phyloP scores from a whole-genome alignment of 1,139 yeast species.

The Debaryomycetaceae sp. region DNA sequence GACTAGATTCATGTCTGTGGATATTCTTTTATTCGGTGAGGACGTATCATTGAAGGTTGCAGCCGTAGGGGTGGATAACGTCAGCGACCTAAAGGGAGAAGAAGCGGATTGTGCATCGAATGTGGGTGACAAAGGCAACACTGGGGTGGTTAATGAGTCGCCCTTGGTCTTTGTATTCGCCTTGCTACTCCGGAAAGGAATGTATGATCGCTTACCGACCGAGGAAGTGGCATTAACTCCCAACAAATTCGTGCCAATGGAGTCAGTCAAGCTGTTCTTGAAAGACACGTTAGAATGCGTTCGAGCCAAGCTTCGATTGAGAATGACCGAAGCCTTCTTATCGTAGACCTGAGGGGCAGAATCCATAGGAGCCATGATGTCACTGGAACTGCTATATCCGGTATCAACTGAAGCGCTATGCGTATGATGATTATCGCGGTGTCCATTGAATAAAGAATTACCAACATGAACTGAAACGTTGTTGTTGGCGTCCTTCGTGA shows the following conservation, averaged over 20 bases:
- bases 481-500: constrained; percentile 61
- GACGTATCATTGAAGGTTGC: not conserved
- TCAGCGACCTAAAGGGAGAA: constrained; percentile 4
- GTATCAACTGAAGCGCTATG: constrained; percentile 55
- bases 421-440: constrained; percentile 25
- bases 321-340: constrained; percentile 70
- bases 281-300: constrained; percentile 76
- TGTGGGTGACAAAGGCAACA: constrained; percentile 19
- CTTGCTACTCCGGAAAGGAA: constrained; percentile 42
- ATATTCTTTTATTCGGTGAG: constrained; percentile 2
- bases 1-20: not conserved
- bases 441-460: constrained; percentile 2
- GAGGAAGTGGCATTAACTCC: constrained; percentile 15
- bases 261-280: constrained; percentile 68
- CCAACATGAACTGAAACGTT: constrained; percentile 10
- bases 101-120: constrained; percentile 14
- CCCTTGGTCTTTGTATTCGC: constrained; percentile 13
- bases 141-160: constrained; percentile 22
- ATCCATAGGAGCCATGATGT: constrained; percentile 51
- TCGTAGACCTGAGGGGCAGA: constrained; percentile 79
- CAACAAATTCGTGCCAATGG: constrained; percentile 35
- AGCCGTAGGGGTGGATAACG: constrained; percentile 3
- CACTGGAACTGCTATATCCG: constrained; percentile 26
- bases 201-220: constrained; percentile 33
- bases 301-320: constrained; percentile 71